Conservation (phyloP, 768 basidiomycete genomes). For the Agrocybe pediades region DNA sequence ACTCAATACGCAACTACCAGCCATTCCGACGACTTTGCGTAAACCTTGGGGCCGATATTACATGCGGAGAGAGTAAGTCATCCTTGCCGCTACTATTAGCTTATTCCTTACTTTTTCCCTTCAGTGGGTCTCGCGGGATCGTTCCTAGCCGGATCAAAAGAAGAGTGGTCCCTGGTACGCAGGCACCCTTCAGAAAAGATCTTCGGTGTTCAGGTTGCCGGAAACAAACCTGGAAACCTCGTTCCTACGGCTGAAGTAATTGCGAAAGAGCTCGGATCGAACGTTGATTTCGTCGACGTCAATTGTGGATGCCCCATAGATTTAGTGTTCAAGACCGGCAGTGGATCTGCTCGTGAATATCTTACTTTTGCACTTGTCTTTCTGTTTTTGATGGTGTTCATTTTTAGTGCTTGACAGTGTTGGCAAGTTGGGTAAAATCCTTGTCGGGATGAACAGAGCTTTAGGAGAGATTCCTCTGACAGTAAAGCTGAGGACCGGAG, state of each 20-base stretch:
- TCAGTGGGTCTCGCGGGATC: slow-evolving; percentile 92
- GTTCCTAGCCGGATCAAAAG: slow-evolving; percentile 83
- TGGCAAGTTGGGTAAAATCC: slow-evolving; percentile 80
- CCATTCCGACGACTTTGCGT: slow-evolving; percentile 93
- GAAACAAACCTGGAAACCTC: slow-evolving; percentile 79
- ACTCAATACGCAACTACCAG: no score
- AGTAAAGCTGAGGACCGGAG: slow-evolving; percentile 89
- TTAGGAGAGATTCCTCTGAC: slow-evolving; percentile 92
- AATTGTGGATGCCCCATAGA: slow-evolving; percentile 99
- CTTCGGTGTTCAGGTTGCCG: slow-evolving; percentile 94
- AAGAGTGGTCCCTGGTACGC: slow-evolving; percentile 93
- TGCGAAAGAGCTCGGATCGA: slow-evolving; percentile 60
- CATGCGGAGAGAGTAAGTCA: slow-evolving; percentile 84
- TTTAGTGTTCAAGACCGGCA: slow-evolving; percentile 88
- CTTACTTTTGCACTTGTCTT: not conserved
- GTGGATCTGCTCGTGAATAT: slow-evolving; percentile 82
- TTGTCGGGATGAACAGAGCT: slow-evolving; percentile 89
- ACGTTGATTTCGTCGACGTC: slow-evolving; percentile 89
- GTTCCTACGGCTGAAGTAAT: slow-evolving; percentile 84
- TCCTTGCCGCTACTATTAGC: not conserved
- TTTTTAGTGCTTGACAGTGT: slow-evolving; percentile 78
- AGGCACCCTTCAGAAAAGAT: slow-evolving; percentile 84
- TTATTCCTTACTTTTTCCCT: slow-evolving; percentile 1
- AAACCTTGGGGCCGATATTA: slow-evolving; percentile 88
- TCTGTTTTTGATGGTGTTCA: slow-evolving; percentile 1